These are phyloP conservation scores for Rubia yunnanensis DNA, from an alignment of 257 asterid genomes.

Conservation along the genomic window DNA sequence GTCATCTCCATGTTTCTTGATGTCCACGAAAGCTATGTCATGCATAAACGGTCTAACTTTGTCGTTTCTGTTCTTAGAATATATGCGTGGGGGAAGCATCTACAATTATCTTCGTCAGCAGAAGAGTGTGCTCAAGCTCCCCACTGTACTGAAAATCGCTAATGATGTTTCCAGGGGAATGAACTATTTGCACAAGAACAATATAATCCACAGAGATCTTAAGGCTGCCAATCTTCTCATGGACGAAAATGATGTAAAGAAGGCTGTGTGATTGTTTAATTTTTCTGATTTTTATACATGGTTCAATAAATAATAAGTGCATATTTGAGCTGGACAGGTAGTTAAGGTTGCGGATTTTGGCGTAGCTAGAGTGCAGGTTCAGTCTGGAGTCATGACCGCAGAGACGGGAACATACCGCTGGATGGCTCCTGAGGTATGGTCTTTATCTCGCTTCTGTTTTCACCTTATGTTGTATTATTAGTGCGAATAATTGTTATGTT, in stretches of 20 bases:
- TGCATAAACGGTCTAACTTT: not conserved
- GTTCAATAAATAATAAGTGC: not conserved
- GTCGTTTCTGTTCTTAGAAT: conserved; percentile 36
- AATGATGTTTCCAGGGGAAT: conserved; percentile 83
- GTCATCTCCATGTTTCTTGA: not conserved
- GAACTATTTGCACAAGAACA: conserved; percentile 80
- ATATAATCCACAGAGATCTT: conserved; percentile 74
- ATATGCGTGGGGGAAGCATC: conserved; percentile 84
- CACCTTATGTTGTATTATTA: not conserved
- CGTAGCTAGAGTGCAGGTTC: conserved; percentile 64
- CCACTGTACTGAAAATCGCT: conserved; percentile 55
- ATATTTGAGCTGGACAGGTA: conserved; percentile 32
- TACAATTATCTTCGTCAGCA: conserved; percentile 68
- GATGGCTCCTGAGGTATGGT: conserved; percentile 96
- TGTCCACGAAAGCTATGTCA: not conserved
- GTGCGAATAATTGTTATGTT: conserved; percentile 2
- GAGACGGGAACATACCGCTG: conserved; percentile 95
- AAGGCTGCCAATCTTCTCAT: conserved; percentile 85
- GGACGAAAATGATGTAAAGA: conserved; percentile 70
- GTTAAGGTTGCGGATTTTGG: conserved; percentile 93
- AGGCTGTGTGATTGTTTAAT: not conserved
- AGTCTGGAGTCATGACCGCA: conserved; percentile 91
- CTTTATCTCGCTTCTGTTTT: not conserved
- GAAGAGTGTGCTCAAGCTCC: conserved; percentile 55
- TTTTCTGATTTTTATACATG: not conserved